Conservation (phyloP, 163 green algal species). For the Trebouxia gelatinosa region DNA sequence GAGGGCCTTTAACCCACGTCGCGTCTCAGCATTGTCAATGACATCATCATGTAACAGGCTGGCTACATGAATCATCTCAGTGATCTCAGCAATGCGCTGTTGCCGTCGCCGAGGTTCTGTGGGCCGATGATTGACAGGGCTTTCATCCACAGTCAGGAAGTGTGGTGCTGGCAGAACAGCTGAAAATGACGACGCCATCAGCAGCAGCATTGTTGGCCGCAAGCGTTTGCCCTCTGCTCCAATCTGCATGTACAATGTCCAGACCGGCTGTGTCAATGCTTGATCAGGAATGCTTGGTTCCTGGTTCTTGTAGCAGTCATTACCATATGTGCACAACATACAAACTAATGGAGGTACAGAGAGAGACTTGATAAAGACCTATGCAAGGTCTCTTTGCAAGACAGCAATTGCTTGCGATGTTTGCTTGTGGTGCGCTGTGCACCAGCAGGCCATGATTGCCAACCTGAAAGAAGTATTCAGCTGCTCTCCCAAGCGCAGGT, state of each 20-base stretch:
- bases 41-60: slow-evolving; percentile 98
- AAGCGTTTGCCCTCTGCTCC: slow-evolving; percentile 93
- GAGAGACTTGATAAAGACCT: too few species aligned
- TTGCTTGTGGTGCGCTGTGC: background rate
- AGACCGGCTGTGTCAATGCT: too few species aligned
- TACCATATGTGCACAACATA: too few species aligned
- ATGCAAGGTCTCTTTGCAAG: too few species aligned
- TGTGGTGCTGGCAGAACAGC: slow-evolving; percentile 38
- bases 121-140: slow-evolving; percentile 57
- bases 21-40: slow-evolving; percentile 85
- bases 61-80: slow-evolving; percentile 96
- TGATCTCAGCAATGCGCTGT: slow-evolving; percentile 90
- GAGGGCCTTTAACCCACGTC: slow-evolving; percentile 79
- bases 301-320: too few species aligned
- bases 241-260: too few species aligned
- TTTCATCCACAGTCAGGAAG: slow-evolving; percentile 59
- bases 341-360: too few species aligned
- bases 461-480: slow-evolving; percentile 93
- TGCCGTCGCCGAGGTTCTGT: slow-evolving; percentile 72
- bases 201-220: slow-evolving; percentile 86
- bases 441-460: background rate
- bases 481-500: slow-evolving; percentile 76
- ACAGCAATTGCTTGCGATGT: background rate
- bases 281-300: too few species aligned
- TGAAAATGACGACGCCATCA: slow-evolving; percentile 85